A percentile compares a stretch with the other conserved stretches of the same genome.
These are phyloP conservation scores for Penicillium cataractarum DNA, from an alignment of 495 filamentous ascomycete genomes.

Conservation along the genomic window DNA sequence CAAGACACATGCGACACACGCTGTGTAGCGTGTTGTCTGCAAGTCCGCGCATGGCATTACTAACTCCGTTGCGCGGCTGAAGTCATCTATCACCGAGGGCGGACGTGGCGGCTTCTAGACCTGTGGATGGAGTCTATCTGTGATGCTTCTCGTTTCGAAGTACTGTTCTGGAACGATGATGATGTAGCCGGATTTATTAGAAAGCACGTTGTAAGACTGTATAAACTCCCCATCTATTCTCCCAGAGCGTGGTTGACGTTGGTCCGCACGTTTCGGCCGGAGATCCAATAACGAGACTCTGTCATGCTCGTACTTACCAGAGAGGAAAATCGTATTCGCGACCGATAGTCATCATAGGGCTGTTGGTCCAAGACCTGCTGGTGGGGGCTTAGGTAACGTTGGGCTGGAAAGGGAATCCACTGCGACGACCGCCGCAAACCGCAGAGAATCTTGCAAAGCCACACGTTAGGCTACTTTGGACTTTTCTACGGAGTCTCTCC, in stretches of 20 bases:
- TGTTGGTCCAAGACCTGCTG: background rate
- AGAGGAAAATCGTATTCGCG: constrained; percentile 6
- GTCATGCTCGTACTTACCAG: background rate
- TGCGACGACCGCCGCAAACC: constrained; percentile 7
- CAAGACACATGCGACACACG: too few species aligned
- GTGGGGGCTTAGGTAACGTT: constrained; percentile 4
- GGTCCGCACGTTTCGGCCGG: background rate
- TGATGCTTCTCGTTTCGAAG: background rate
- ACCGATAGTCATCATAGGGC: constrained; percentile 5
- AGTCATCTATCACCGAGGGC: constrained; percentile 3
- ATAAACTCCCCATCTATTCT: background rate
- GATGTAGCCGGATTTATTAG: too few species aligned
- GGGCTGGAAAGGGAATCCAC: constrained; percentile 9
- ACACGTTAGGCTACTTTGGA: background rate
- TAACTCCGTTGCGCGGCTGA: constrained; percentile 7
- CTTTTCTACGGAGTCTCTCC: too few species aligned
- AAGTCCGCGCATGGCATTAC: background rate
- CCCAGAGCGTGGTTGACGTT: background rate
- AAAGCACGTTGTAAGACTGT: too few species aligned
- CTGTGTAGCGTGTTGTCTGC: background rate
- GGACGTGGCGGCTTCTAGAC: constrained; percentile 8
- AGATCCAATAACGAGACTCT: background rate
- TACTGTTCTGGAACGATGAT: background rate
- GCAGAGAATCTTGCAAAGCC: background rate
- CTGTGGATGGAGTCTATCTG: constrained; percentile 3